Conservation (phyloP, 306 rosid species). For the Fagus crenata region DNA sequence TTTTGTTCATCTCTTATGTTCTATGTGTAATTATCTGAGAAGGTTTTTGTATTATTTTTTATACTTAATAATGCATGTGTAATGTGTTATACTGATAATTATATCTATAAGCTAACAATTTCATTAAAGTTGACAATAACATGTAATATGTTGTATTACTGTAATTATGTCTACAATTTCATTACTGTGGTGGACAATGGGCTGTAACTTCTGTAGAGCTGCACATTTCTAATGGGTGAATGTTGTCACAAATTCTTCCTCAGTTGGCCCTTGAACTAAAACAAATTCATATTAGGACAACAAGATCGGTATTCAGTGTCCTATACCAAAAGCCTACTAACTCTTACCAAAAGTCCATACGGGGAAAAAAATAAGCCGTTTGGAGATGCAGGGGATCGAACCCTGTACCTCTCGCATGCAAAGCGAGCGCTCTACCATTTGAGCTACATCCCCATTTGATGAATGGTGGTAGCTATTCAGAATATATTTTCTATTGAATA, state of each 20-base stretch:
- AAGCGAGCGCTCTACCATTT: conserved; percentile 42
- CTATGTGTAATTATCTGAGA: neutral
- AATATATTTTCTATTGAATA: neutral
- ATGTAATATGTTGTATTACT: no score
- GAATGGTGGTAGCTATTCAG: neutral
- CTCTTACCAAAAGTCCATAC: neutral
- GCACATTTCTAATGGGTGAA: neutral
- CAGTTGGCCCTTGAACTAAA: neutral
- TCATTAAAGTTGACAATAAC: no score
- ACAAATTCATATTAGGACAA: neutral
- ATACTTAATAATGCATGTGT: neutral
- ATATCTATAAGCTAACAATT: neutral
- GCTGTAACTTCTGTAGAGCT: neutral
- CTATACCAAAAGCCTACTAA: neutral
- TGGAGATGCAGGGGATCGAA: conserved; percentile 66
- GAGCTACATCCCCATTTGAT: conserved; percentile 48
- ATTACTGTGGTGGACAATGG: neutral
- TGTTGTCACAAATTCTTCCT: neutral
- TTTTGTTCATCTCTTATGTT: neutral
- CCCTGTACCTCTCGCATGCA: conserved; percentile 50
- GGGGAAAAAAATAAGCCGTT: no score
- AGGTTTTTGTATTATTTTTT: neutral
- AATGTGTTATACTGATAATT: neutral
- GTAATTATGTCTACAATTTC: neutral
- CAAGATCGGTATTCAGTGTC: neutral